A percentile compares a stretch with the other conserved stretches of the same genome.
Evolutionary conservation across 1,284 basidiomycete genomes (phyloP).

Genomic region (Cutaneotrichosporon cyanovorans): DNA sequence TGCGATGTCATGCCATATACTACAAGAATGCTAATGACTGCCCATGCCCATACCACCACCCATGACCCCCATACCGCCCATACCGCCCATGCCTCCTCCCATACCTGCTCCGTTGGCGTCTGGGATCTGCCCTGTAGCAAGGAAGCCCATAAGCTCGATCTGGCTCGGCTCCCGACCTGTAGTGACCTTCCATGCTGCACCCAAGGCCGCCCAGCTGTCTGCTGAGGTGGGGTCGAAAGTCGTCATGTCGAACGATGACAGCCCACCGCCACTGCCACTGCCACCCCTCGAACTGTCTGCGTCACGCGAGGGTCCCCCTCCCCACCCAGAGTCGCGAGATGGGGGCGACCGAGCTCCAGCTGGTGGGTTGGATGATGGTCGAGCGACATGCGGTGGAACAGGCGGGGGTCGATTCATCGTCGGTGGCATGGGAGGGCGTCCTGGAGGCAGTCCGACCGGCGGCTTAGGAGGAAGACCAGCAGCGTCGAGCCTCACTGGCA

Average conservation of each 20-base stretch:
- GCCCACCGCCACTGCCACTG: not conserved
- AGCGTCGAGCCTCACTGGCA: too few relatives aligned
- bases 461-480: slow-evolving; percentile 11
- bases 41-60: not conserved
- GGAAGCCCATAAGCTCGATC: slow-evolving; percentile 37
- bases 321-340: not conserved
- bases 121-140: slow-evolving; percentile 15
- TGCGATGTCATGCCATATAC: too few relatives aligned
- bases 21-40: too few relatives aligned
- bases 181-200: slow-evolving; percentile 28
- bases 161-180: slow-evolving; percentile 35
- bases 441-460: slow-evolving; percentile 6
- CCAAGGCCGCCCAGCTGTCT: slow-evolving; percentile 29
- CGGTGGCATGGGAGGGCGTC: not conserved
- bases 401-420: too few relatives aligned
- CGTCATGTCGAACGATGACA: slow-evolving; percentile 22
- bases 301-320: too few relatives aligned
- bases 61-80: not conserved
- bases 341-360: not conserved
- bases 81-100: not conserved
- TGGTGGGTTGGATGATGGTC: slow-evolving; percentile 6
- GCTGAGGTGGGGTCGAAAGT: slow-evolving; percentile 33
- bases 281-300: too few relatives aligned
- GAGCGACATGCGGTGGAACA: too few relatives aligned
- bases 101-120: slow-evolving; percentile 4